phyloP scores from a whole-genome alignment of 805 yeast species.

The Pichia deserticola region DNA sequence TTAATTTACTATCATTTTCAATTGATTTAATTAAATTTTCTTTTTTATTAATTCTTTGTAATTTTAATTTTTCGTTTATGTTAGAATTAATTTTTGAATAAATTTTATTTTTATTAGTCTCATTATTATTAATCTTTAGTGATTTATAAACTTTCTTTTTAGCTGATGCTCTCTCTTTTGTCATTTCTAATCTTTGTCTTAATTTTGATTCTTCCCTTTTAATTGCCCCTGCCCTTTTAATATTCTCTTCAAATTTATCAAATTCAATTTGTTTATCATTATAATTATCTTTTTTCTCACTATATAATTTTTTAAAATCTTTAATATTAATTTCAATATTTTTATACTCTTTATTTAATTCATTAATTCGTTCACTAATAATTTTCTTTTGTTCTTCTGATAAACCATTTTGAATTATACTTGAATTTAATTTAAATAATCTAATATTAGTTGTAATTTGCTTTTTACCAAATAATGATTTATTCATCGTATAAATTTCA shows the following conservation, averaged over 20 bases:
- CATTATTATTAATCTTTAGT: conserved; percentile 1
- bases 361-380: conserved; percentile 14
- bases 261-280: neutral
- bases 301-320: neutral
- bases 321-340: neutral
- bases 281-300: neutral
- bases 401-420: conserved; percentile 29
- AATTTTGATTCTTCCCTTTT: neutral
- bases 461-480: conserved; percentile 58
- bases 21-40: conserved; percentile 15
- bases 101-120: neutral
- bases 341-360: conserved; percentile 3
- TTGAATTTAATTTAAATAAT: conserved; percentile 17
- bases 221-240: neutral
- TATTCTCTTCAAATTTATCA: neutral
- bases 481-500: conserved; percentile 39
- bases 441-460: conserved; percentile 42
- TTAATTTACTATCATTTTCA: conserved; percentile 22
- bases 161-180: neutral
- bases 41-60: neutral
- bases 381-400: conserved; percentile 22
- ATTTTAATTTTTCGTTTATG: neutral
- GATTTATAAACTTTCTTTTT: conserved; percentile 1
- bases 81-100: neutral
- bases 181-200: neutral